Conservation (phyloP, 345 rosid genomes). For the Arabidopsis thaliana region TAIR10.1 NC_003076.8:23226501-23227000, state of each 20-base stretch:
- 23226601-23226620: slow-evolving; percentile 5
- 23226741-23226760: slow-evolving; percentile 8
- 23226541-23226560: background rate
- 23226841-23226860: slow-evolving; percentile 35
- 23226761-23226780: slow-evolving; percentile 34
- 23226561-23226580: background rate
- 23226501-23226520: slow-evolving; percentile 24
- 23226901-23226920: background rate
- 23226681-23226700: slow-evolving; percentile 40
- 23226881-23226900: slow-evolving; percentile 7
- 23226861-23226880: slow-evolving; percentile 24
- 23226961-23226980: slow-evolving; percentile 36
- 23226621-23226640: slow-evolving; percentile 4
- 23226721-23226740: background rate
- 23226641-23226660: slow-evolving; percentile 7
- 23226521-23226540: slow-evolving; percentile 8
- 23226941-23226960: slow-evolving; percentile 50
- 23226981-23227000: slow-evolving; percentile 27
- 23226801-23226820: slow-evolving; percentile 25
- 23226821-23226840: slow-evolving; percentile 39
- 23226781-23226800: slow-evolving; percentile 32
- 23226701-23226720: background rate
- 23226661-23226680: slow-evolving; percentile 2
- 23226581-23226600: background rate
- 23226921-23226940: slow-evolving; percentile 37